A percentile compares a stretch with the other conserved stretches of the same genome.
phyloP scores from a whole-genome alignment of 306 rosid species.

The Erythrophleum fordii region DNA sequence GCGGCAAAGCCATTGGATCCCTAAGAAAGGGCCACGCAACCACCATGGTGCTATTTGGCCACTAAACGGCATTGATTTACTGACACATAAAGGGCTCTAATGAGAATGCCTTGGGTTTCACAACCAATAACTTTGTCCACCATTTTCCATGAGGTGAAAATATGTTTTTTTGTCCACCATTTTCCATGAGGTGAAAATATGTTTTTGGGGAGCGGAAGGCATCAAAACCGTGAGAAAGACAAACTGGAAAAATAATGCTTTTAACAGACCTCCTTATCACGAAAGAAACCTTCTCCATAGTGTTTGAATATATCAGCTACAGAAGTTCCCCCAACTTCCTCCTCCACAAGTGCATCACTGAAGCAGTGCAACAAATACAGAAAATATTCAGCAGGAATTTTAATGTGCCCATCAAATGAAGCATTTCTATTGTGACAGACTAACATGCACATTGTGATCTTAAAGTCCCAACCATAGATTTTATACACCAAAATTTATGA shows the following conservation, averaged over 20 bases:
- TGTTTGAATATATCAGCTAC: constrained; percentile 79
- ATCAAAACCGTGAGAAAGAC: neutral
- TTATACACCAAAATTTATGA: constrained; percentile 7
- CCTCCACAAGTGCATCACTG: constrained; percentile 81
- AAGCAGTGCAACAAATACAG: constrained; percentile 32
- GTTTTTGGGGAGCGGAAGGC: neutral
- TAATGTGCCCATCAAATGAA: constrained; percentile 13
- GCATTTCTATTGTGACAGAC: constrained; percentile 7
- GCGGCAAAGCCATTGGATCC: neutral
- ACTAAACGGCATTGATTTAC: neutral
- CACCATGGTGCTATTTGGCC: neutral
- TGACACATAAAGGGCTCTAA: neutral
- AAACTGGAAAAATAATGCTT: constrained; percentile 28
- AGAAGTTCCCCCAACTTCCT: constrained; percentile 59
- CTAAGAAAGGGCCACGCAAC: neutral
- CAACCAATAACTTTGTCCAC: neutral
- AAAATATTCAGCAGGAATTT: constrained; percentile 35
- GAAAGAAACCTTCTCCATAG: constrained; percentile 74
- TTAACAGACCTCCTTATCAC: constrained; percentile 76
- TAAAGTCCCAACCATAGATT: constrained; percentile 10
- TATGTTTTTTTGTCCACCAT: neutral
- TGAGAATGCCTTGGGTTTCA: neutral
- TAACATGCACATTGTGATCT: neutral
- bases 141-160: neutral
- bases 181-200: neutral